Evolutionary conservation across 2,329 filamentous ascomycete species (phyloP).

Genomic region (Sphaerulina musiva): DNA sequence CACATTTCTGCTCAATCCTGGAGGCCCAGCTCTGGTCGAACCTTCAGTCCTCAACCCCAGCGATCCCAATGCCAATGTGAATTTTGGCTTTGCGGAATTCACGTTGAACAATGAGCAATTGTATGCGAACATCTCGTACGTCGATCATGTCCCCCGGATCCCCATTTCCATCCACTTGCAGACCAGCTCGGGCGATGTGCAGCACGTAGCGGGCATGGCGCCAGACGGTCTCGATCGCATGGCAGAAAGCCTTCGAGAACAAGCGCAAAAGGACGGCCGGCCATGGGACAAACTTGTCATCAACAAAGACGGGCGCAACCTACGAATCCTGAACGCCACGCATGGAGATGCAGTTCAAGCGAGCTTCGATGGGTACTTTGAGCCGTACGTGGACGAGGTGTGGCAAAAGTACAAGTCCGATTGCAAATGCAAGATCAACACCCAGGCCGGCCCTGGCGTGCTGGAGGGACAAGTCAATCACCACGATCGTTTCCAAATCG

Average conservation of each 20-base stretch:
- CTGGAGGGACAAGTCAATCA: constrained; percentile 46
- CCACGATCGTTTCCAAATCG: constrained; percentile 40
- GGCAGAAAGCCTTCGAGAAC: constrained; percentile 49
- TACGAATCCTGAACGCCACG: constrained; percentile 44
- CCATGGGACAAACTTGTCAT: constrained; percentile 60
- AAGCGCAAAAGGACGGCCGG: constrained; percentile 50
- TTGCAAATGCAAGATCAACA: constrained; percentile 53
- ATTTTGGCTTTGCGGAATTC: constrained; percentile 45
- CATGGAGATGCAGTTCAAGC: constrained; percentile 43
- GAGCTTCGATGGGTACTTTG: constrained; percentile 50
- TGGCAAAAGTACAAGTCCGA: constrained; percentile 46
- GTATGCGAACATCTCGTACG: constrained; percentile 43
- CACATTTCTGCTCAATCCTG: constrained; percentile 35
- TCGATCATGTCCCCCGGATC: constrained; percentile 36
- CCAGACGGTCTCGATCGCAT: constrained; percentile 53
- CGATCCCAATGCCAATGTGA: constrained; percentile 42
- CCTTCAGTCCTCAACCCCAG: constrained; percentile 34
- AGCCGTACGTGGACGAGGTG: constrained; percentile 47
- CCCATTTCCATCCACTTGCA: constrained; percentile 38
- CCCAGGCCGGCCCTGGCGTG: constrained; percentile 54
- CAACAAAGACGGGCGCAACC: constrained; percentile 32
- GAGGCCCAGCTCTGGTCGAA: constrained; percentile 34
- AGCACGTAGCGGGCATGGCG: constrained; percentile 54
- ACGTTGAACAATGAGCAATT: constrained; percentile 44
- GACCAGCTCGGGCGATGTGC: constrained; percentile 35